Conservation (phyloP, 1,139 yeast genomes). For the Hanseniaspora sp. region DNA sequence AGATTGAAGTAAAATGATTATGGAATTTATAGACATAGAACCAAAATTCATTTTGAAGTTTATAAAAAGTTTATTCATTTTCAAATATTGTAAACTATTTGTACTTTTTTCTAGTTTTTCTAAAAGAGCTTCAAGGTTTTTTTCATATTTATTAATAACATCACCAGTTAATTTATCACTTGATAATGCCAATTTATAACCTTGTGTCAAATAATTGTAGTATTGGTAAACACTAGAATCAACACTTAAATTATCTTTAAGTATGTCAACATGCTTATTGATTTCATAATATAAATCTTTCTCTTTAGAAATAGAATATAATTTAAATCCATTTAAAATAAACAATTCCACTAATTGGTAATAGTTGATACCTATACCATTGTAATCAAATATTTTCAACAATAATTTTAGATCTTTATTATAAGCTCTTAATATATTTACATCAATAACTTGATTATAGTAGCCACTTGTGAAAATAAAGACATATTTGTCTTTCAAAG, state of each 20-base stretch:
- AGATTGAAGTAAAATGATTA: slow-evolving; percentile 17
- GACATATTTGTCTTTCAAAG: slow-evolving; percentile 25
- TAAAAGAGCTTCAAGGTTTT: slow-evolving; percentile 2
- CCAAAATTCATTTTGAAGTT: slow-evolving; percentile 14
- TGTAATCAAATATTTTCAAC: slow-evolving; percentile 9
- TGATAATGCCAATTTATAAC: slow-evolving; percentile 3
- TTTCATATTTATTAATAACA: slow-evolving; percentile 11
- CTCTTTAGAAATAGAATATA: slow-evolving; percentile 2
- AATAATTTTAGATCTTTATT: slow-evolving; percentile 35
- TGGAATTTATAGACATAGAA: slow-evolving; percentile 11
- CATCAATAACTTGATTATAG: slow-evolving; percentile 27
- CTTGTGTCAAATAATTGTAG: slow-evolving; percentile 14
- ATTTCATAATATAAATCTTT: not conserved
- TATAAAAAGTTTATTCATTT: slow-evolving; percentile 13
- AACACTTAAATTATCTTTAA: not conserved
- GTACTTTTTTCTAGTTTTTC: slow-evolving; percentile 6
- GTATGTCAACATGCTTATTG: not conserved
- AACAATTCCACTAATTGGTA: slow-evolving; percentile 8
- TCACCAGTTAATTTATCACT: slow-evolving; percentile 11
- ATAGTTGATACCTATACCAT: not conserved
- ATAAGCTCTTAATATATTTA: slow-evolving; percentile 30
- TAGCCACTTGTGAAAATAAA: slow-evolving; percentile 32
- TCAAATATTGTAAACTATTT: slow-evolving; percentile 10
- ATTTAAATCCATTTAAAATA: not conserved
- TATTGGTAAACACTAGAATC: slow-evolving; percentile 10